Conservation (phyloP, 108 stramenopile species). For the Aureococcus anophagefferens region DNA sequence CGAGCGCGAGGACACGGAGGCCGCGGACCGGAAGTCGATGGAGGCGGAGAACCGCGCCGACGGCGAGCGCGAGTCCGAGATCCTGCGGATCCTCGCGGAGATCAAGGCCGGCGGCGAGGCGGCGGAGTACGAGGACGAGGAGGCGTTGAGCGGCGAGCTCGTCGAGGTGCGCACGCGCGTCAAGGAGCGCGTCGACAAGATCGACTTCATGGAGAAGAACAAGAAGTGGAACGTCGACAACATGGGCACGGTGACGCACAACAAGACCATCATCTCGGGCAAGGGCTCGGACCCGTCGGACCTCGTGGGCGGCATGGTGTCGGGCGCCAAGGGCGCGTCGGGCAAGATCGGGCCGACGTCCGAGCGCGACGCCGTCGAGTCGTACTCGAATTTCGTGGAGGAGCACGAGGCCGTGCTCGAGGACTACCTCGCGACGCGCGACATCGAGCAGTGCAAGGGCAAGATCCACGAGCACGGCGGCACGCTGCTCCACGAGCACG, state of each 20-base stretch:
- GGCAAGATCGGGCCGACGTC: slow-evolving; percentile 24
- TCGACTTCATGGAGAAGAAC: slow-evolving; percentile 86
- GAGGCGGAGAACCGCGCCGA: slow-evolving; percentile 50
- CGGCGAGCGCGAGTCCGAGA: slow-evolving; percentile 34
- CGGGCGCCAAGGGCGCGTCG: slow-evolving; percentile 30
- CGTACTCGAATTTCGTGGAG: slow-evolving; percentile 83
- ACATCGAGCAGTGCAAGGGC: slow-evolving; percentile 70
- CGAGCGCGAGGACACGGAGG: slow-evolving; percentile 71
- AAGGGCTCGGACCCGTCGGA: slow-evolving; percentile 46
- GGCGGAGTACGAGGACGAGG: slow-evolving; percentile 14
- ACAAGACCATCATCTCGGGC: slow-evolving; percentile 78
- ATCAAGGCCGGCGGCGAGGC: background rate
- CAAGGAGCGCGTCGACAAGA: slow-evolving; percentile 5
- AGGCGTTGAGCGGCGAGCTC: slow-evolving; percentile 4
- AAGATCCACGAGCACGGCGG: slow-evolving; percentile 72
- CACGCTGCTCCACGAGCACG: slow-evolving; percentile 87
- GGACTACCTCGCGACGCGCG: slow-evolving; percentile 65
- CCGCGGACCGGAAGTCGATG: slow-evolving; percentile 70
- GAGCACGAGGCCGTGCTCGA: slow-evolving; percentile 79
- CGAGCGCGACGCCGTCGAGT: slow-evolving; percentile 57
- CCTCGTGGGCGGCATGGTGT: slow-evolving; percentile 1
- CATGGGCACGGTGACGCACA: slow-evolving; percentile 82
- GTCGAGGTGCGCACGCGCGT: slow-evolving; percentile 4
- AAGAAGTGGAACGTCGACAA: slow-evolving; percentile 97
- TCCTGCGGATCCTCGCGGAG: background rate